phyloP scores from a whole-genome alignment of 2,329 filamentous ascomycete species.

The Penicillium sp. region DNA sequence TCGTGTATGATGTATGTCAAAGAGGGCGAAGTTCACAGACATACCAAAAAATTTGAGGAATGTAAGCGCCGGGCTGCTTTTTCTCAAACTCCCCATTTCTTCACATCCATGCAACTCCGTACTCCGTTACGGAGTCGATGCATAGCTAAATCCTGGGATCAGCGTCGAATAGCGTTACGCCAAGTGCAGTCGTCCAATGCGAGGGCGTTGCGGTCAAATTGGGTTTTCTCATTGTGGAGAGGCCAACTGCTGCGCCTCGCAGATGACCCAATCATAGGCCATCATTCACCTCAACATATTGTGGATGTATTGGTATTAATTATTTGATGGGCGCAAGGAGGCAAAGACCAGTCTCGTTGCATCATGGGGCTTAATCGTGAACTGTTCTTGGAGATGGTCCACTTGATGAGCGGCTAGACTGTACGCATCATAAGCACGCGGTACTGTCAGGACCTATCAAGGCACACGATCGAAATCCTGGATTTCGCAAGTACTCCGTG shows the following conservation, averaged over 20 bases:
- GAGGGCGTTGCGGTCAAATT: neutral
- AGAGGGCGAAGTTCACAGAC: neutral
- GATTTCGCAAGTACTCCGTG: neutral
- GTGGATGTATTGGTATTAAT: neutral
- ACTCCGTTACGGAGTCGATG: too few relatives aligned
- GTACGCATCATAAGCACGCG: neutral
- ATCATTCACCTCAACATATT: neutral
- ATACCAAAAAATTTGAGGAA: neutral
- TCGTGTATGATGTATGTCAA: neutral
- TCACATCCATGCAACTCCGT: neutral
- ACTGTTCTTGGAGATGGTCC: neutral
- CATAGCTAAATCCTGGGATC: neutral
- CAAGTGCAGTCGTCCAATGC: neutral
- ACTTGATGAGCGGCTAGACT: neutral
- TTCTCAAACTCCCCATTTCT: neutral
- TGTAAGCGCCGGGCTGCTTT: conserved; percentile 2
- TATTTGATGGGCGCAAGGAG: conserved; percentile 1
- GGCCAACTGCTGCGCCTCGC: conserved; percentile 1
- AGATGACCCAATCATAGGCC: neutral
- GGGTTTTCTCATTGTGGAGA: neutral
- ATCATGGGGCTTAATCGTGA: neutral
- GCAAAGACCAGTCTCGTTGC: neutral
- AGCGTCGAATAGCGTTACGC: neutral
- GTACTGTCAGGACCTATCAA: neutral
- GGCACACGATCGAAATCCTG: neutral